Conservation (phyloP, 371 early-diverging fungal species). For the Rhizomucor pusillus region DNA sequence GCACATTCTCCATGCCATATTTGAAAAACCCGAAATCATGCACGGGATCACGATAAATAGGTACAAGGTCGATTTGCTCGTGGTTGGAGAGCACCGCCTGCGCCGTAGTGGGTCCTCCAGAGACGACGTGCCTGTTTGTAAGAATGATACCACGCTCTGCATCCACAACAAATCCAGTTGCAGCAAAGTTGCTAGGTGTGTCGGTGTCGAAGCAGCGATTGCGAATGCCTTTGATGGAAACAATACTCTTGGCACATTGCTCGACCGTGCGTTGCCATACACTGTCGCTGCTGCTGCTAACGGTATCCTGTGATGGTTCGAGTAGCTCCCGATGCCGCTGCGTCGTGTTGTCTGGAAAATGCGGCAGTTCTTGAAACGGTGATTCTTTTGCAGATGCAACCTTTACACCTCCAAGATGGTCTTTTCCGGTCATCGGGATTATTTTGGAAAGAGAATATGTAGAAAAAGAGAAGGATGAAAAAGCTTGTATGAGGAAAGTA, state of each 20-base stretch:
- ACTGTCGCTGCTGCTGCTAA: not conserved
- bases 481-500: not conserved
- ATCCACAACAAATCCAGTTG: constrained; percentile 94
- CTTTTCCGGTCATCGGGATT: not conserved
- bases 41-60: constrained; percentile 82
- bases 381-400: not conserved
- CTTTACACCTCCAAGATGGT: not conserved
- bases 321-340: not conserved
- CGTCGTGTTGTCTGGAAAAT: not conserved
- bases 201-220: constrained; percentile 90
- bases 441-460: not conserved
- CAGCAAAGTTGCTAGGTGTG: constrained; percentile 70
- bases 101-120: constrained; percentile 81
- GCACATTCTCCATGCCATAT: constrained; percentile 75
- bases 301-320: no score
- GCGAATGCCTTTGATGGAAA: constrained; percentile 81
- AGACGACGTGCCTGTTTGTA: constrained; percentile 90
- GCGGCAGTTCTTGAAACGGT: not conserved
- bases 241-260: constrained; percentile 74
- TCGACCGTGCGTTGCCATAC: constrained; percentile 79
- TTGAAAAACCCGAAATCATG: constrained; percentile 93
- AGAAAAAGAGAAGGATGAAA: not conserved
- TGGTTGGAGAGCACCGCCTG: constrained; percentile 81
- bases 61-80: constrained; percentile 81
- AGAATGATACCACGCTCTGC: constrained; percentile 77